Evolutionary conservation across 2,329 filamentous ascomycete genomes (phyloP).

Genomic region (Pezicula rhizophila): DNA sequence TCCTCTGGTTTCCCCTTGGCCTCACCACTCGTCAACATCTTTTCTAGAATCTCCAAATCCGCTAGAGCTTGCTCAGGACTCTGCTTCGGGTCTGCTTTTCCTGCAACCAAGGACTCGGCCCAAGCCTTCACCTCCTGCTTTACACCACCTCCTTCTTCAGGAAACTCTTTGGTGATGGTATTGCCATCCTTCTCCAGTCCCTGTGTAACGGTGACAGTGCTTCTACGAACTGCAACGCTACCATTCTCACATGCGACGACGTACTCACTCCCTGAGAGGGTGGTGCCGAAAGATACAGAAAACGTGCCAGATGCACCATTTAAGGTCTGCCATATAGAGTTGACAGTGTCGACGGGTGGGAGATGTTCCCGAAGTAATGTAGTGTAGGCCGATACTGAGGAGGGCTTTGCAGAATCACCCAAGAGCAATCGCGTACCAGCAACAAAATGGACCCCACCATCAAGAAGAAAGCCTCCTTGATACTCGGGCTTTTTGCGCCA

Average conservation of each 20-base stretch:
- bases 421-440: constrained; percentile 58
- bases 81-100: constrained; percentile 17
- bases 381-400: constrained; percentile 20
- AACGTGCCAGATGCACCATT: constrained; percentile 27
- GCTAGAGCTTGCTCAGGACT: constrained; percentile 21
- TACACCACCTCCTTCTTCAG: constrained; percentile 21
- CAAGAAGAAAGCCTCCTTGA: constrained; percentile 72
- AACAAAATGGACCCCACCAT: constrained; percentile 68
- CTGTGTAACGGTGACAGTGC: constrained; percentile 21
- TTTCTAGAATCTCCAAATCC: constrained; percentile 26
- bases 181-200: constrained; percentile 21
- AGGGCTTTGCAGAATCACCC: constrained; percentile 25
- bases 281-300: constrained; percentile 25
- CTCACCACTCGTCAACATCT: constrained; percentile 29
- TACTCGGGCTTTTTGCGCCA: constrained; percentile 66
- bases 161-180: constrained; percentile 21
- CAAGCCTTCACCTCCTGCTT: constrained; percentile 26
- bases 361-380: constrained; percentile 23
- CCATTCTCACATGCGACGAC: constrained; percentile 27
- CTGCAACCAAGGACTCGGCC: constrained; percentile 21
- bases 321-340: constrained; percentile 26
- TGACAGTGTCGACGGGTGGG: constrained; percentile 26
- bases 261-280: constrained; percentile 23
- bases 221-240: constrained; percentile 17
- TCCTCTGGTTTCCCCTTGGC: constrained; percentile 18